Evolutionary conservation across 208 protist species (phyloP).

Genomic region (Crithidia sp.): DNA sequence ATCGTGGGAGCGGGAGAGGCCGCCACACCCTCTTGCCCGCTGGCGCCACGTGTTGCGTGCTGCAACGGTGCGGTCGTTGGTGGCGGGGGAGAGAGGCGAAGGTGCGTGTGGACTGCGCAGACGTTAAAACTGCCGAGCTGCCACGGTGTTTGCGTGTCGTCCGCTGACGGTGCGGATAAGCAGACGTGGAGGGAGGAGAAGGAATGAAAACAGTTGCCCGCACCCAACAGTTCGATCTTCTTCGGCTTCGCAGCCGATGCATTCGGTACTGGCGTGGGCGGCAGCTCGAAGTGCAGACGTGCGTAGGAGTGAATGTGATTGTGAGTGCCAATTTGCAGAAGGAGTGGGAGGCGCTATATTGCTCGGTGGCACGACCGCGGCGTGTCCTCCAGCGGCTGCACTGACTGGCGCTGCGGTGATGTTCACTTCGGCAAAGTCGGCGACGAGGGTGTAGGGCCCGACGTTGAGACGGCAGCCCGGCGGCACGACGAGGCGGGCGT

Average conservation of each 20-base stretch:
- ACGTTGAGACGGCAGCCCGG: conserved; percentile 27
- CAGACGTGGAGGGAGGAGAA: conserved; percentile 26
- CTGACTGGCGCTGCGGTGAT: neutral
- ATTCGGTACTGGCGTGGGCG: neutral
- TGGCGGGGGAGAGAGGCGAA: neutral
- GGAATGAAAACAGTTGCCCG: conserved; percentile 36
- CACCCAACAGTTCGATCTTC: conserved; percentile 23
- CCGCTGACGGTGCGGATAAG: neutral
- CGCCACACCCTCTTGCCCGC: no score
- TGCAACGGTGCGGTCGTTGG: neutral
- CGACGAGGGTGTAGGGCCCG: conserved; percentile 46
- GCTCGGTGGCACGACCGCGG: no score
- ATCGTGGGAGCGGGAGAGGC: neutral
- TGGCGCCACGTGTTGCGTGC: no score
- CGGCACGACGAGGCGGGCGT: conserved; percentile 44
- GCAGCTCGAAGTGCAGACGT: neutral
- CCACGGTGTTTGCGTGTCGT: neutral
- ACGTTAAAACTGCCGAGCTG: conserved; percentile 39
- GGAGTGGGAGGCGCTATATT: neutral
- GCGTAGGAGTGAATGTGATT: conserved; percentile 63
- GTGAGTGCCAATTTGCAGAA: conserved; percentile 21
- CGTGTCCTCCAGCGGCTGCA: no score
- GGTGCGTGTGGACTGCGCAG: conserved; percentile 25
- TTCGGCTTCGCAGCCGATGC: neutral
- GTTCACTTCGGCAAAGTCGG: conserved; percentile 46